Base-by-base conservation (phyloP, 768 basidiomycete genomes). In the Serendipita sp. region DNA sequence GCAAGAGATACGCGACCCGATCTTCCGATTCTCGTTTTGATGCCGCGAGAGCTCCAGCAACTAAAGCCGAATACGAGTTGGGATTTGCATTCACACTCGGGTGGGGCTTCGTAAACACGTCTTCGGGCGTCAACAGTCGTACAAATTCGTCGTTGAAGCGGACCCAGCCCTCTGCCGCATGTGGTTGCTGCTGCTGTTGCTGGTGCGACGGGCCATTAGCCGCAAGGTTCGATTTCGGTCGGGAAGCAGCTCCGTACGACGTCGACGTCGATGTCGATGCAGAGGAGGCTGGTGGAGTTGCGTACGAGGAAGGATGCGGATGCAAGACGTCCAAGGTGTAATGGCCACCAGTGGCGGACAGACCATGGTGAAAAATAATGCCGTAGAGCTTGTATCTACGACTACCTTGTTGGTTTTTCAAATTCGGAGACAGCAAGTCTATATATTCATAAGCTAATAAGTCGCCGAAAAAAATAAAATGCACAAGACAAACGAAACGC, bases 351-450 rank as follows among this genome's bases (percentile, higher is more conserved):
- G 85, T 85, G 0, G 95, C 91, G 4, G 89, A 88, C 30, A 78
- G 76, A 1, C 95, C 95, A 67, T 99, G 94, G 71, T 99, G 95
- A 72, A 97, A 97, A 13, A 97, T 74, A 7, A 84, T 95, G 89
- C 66, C 42, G 60, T 2, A 60, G 7, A 95, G 78, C 68, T 84
- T 85, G 70, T 94, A 95, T 68, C 79, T 78, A 44, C 79, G 77
- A 2, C 77, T 72, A 9, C 76, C 74, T 2, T 75, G 67, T 43
- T 65, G 63, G 77, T 75, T 62, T 75, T 74, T 62, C 75, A 66
- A 77, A 22, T 77, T 72, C 1, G 82, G 75, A 2, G 84, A 74
- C 73, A 89, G 78, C 61, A 88, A 72, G 63, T 90, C 86, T 82
- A 67, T 28, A 45, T 48, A n/a, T 61, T 50, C 62, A 60, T 31